Evolutionary conservation across 1,139 yeast genomes (phyloP).

Genomic region (Hyphopichia fennica): DNA sequence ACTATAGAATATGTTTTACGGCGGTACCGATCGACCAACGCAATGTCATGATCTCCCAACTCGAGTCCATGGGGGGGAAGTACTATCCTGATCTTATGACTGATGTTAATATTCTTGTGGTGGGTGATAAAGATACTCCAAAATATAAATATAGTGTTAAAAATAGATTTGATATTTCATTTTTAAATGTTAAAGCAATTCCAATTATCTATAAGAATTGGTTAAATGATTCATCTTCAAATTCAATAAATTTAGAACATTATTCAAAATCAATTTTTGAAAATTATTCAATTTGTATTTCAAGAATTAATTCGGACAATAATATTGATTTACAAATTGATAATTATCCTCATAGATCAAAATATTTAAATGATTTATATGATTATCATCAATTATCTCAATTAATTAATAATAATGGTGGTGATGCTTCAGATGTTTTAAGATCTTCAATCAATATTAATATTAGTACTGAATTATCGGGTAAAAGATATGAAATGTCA

Average conservation of each 20-base stretch:
- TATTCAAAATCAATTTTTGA: conserved; percentile 46
- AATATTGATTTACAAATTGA: conserved; percentile 2
- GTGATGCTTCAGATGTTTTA: conserved; percentile 56
- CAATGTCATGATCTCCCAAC: conserved; percentile 35
- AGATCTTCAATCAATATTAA: conserved; percentile 53
- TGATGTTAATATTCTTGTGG: conserved; percentile 65
- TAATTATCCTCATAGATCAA: conserved; percentile 11
- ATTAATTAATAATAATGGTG: conserved; percentile 55
- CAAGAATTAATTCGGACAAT: conserved; percentile 43
- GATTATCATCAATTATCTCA: conserved; percentile 14
- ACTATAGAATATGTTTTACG: conserved; percentile 44
- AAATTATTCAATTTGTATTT: conserved; percentile 49
- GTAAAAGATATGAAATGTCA: conserved; percentile 65
- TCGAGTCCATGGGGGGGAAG: conserved; percentile 63
- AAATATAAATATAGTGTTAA: conserved; percentile 66
- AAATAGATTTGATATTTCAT: conserved; percentile 57
- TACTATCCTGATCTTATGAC: conserved; percentile 63
- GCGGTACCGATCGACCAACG: conserved; percentile 31
- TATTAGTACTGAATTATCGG: conserved; percentile 52
- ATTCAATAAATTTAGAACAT: conserved; percentile 15
- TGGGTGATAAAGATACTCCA: conserved; percentile 65
- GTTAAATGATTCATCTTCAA: conserved; percentile 25
- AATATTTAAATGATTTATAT: conserved; percentile 11
- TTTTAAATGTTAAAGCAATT: conserved; percentile 52
- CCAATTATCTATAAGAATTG: conserved; percentile 48